Percentiles rank a stretch among this genome's conserved stretches.
phyloP scores from a whole-genome alignment of 495 filamentous ascomycete genomes.

The Trichoderma virens region DNA sequence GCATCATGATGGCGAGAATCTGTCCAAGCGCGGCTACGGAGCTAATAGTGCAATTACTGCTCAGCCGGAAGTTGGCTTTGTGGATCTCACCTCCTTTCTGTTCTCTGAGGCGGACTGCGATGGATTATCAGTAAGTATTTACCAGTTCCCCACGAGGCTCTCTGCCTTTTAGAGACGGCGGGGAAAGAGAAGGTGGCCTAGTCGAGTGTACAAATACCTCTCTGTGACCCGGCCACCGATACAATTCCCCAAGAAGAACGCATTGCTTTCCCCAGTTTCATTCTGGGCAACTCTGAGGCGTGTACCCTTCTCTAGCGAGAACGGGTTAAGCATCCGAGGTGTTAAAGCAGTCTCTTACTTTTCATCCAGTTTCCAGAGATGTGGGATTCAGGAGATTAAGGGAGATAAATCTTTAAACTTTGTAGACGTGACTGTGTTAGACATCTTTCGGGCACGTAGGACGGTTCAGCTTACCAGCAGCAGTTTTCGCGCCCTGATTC shows the following conservation, averaged over 20 bases:
- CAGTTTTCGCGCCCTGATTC: slow-evolving; percentile 11
- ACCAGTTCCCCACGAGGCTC: slow-evolving; percentile 11
- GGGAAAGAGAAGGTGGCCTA: slow-evolving; percentile 87
- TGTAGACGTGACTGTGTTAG: background rate
- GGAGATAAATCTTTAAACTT: slow-evolving; percentile 50
- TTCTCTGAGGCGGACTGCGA: slow-evolving; percentile 56
- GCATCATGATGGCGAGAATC: slow-evolving; percentile 33
- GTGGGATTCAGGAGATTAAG: slow-evolving; percentile 44
- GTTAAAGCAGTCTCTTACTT: slow-evolving; percentile 30
- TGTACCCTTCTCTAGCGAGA: slow-evolving; percentile 20
- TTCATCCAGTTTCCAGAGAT: slow-evolving; percentile 44
- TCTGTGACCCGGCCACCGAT: slow-evolving; percentile 68
- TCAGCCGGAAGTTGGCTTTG: slow-evolving; percentile 57
- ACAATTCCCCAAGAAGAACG: slow-evolving; percentile 77
- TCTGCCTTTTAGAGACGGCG: slow-evolving; percentile 21
- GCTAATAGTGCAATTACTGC: slow-evolving; percentile 63
- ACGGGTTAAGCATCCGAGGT: slow-evolving; percentile 25
- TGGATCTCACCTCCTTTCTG: slow-evolving; percentile 72
- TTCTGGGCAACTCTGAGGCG: background rate
- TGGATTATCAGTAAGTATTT: slow-evolving; percentile 52
- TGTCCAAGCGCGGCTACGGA: slow-evolving; percentile 62
- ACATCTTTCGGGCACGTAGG: background rate
- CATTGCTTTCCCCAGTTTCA: slow-evolving; percentile 20
- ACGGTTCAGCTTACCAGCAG: background rate
- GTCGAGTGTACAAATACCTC: slow-evolving; percentile 35